Percentiles rank a stretch among this genome's conserved stretches.
Evolutionary conservation across 106 monocot genomes (phyloP).

Genomic region (Triglochin maritima): DNA sequence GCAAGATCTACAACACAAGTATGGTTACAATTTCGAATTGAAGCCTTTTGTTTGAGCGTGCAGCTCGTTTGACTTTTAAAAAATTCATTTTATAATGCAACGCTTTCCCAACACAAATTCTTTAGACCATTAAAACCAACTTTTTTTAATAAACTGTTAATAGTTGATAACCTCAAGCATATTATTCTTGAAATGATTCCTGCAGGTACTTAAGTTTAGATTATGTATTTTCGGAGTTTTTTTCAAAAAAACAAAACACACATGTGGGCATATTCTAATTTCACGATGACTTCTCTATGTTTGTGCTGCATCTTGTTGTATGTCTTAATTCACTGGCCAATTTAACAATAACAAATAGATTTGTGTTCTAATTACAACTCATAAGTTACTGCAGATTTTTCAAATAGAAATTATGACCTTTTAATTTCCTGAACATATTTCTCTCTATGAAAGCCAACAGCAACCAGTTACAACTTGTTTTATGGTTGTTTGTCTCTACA

Average conservation of each 20-base stretch:
- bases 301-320: too few relatives aligned
- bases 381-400: neutral
- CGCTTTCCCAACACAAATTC: neutral
- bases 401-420: neutral
- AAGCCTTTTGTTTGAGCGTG: too few relatives aligned
- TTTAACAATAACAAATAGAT: neutral
- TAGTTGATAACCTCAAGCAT: too few relatives aligned
- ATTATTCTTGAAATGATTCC: too few relatives aligned
- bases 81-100: neutral
- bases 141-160: neutral
- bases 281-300: too few relatives aligned
- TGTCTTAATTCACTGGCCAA: too few relatives aligned
- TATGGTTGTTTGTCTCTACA: neutral
- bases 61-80: neutral
- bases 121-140: neutral
- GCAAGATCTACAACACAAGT: constrained; percentile 63
- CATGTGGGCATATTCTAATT: too few relatives aligned
- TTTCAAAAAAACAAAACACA: too few relatives aligned
- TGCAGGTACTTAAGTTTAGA: too few relatives aligned
- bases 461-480: neutral
- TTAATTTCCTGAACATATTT: neutral
- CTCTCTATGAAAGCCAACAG: neutral
- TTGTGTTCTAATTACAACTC: neutral
- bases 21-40: neutral
- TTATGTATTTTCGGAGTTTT: too few relatives aligned